A percentile compares a stretch with the other conserved stretches of the same genome.
phyloP scores from a whole-genome alignment of 768 basidiomycete genomes.

The Pisolithus microcarpus region DNA sequence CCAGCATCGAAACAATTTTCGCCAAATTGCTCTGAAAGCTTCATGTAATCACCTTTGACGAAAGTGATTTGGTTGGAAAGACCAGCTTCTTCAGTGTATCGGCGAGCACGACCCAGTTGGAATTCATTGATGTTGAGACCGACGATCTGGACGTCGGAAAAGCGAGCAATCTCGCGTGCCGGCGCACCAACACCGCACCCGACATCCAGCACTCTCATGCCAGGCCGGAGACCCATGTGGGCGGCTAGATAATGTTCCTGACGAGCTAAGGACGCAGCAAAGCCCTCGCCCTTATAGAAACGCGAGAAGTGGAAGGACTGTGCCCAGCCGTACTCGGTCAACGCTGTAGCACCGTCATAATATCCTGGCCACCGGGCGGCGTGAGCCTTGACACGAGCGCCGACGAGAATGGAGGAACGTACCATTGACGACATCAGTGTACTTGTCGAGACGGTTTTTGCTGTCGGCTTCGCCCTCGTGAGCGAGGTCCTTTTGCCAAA shows the following conservation, averaged over 20 bases:
- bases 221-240: constrained; percentile 75
- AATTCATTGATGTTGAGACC: constrained; percentile 97
- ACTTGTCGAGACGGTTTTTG: constrained; percentile 68
- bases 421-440: constrained; percentile 95
- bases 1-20: constrained; percentile 92
- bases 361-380: constrained; percentile 50
- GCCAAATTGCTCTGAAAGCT: constrained; percentile 84
- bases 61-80: constrained; percentile 74
- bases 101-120: constrained; percentile 78
- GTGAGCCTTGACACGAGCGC: neutral
- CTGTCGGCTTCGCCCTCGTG: constrained; percentile 63
- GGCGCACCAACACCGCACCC: constrained; percentile 98
- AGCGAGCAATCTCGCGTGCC: constrained; percentile 89
- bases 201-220: constrained; percentile 96
- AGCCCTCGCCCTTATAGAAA: constrained; percentile 87
- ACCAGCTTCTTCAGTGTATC: constrained; percentile 72
- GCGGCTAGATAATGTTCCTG: constrained; percentile 97
- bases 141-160: constrained; percentile 76
- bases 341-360: constrained; percentile 92
- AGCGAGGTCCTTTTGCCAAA: constrained; percentile 80
- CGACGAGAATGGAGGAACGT: constrained; percentile 12
- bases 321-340: constrained; percentile 94
- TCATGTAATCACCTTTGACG: constrained; percentile 96
- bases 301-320: constrained; percentile 95
- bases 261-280: constrained; percentile 68